Evolutionary conservation across 2,329 filamentous ascomycete species (phyloP), one percentile per base, ranked within the genome.

Genomic region (Byssochlamys sp.): DNA sequence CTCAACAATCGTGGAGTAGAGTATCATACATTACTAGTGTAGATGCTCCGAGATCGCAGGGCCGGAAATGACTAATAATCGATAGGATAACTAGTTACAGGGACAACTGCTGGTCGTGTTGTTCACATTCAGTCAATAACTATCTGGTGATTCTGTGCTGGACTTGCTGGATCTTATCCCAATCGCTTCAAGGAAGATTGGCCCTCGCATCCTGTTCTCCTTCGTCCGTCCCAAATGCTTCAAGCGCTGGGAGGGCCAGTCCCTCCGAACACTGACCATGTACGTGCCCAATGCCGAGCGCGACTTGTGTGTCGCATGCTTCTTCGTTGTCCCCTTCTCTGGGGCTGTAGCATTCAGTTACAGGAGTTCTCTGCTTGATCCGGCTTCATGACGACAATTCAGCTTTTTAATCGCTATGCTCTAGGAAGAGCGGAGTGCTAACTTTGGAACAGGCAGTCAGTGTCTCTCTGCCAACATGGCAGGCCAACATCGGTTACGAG

Each of bases 401-500:
- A 45, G 14, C 7, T 45, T 14, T 45, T 45, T 2, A 19, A 45
- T 45, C 19, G 29, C 14, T 45, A 9, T 45, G 14, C 5, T 45
- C 39, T 24, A 45, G 4, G 19, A 1, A 45, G 39, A 45, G 3
- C 1, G 6, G 14, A 29, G 27, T 33, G 48, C 33, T 53, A 45
- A 53, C 12, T 49, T 7, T 3, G 25, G 24, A n/a, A 55, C 56
- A 96, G 91, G 94, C 92, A 62, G 90, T 97, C 63, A 97, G 92
- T 72, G 92, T 97, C 49, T 97, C 94, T 14, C 78, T 99, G 27
- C 94, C 94, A 45, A 95, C 91, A 75, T 99, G 94, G 94, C 81
- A 81, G 63, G 81, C 91, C 63, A 97, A 95, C 67, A 80, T 99
- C 45, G 92, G 85, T 48, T 99, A 99, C 69, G 94, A 99, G 73